Evolutionary conservation across 2,329 filamentous ascomycete genomes (phyloP).

Genomic region (Aureobasidium sp.): DNA sequence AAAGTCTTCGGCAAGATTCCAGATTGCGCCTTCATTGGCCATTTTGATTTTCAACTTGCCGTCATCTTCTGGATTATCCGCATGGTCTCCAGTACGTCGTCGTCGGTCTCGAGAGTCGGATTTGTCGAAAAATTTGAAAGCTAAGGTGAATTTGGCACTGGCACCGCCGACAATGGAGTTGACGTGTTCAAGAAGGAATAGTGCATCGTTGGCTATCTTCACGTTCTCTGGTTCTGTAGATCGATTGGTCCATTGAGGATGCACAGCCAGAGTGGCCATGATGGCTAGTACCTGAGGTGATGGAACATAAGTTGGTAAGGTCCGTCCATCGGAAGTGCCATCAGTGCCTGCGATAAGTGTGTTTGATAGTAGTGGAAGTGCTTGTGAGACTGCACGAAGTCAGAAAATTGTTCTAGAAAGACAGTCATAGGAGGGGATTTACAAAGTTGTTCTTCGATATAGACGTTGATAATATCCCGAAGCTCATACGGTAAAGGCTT

Average conservation of each 20-base stretch:
- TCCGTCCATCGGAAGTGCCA: slow-evolving; percentile 32
- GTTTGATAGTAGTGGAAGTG: slow-evolving; percentile 65
- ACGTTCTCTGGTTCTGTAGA: slow-evolving; percentile 66
- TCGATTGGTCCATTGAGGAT: slow-evolving; percentile 82
- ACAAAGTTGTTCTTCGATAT: slow-evolving; percentile 81
- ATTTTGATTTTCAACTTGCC: slow-evolving; percentile 37
- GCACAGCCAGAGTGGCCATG: slow-evolving; percentile 82
- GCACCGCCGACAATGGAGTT: slow-evolving; percentile 72
- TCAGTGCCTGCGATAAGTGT: slow-evolving; percentile 62
- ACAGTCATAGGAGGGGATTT: slow-evolving; percentile 31
- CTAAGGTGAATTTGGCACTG: slow-evolving; percentile 73
- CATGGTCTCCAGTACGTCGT: slow-evolving; percentile 22
- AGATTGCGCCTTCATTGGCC: slow-evolving; percentile 71
- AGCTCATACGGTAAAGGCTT: slow-evolving; percentile 68
- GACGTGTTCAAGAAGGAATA: slow-evolving; percentile 75
- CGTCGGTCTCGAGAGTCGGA: slow-evolving; percentile 11
- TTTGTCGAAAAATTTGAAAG: slow-evolving; percentile 70
- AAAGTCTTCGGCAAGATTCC: slow-evolving; percentile 83
- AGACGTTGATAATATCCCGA: slow-evolving; percentile 72
- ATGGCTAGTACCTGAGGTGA: slow-evolving; percentile 79
- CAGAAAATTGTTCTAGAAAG: not conserved
- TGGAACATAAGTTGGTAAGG: slow-evolving; percentile 67
- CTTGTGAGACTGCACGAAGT: slow-evolving; percentile 29
- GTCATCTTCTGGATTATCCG: slow-evolving; percentile 36
- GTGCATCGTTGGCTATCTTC: slow-evolving; percentile 70